Conservation (phyloP, 2,329 filamentous ascomycete species). For the Hyphodiscus sp. region DNA sequence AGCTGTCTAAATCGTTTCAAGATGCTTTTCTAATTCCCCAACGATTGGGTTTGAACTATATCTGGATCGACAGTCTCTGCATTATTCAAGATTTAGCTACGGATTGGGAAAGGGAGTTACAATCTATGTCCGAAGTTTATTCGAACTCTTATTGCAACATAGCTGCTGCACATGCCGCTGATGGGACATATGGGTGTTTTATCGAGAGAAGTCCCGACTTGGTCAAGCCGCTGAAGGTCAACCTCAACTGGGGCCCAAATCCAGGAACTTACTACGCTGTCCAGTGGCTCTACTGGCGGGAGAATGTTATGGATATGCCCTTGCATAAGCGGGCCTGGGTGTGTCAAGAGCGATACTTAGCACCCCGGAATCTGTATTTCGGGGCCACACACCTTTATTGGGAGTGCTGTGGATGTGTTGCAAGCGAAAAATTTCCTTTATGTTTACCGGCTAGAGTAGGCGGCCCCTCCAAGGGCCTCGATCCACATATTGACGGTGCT, state of each 20-base stretch:
- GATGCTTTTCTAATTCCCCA: conserved; percentile 2
- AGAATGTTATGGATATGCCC: not conserved
- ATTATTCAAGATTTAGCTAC: conserved; percentile 3
- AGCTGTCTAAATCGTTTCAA: conserved; percentile 6
- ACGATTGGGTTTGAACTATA: conserved; percentile 3
- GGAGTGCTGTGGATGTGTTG: conserved; percentile 11
- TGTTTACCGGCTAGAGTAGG: too few relatives aligned
- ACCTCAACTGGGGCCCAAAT: not conserved
- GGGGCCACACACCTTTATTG: conserved; percentile 18
- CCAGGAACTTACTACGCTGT: too few relatives aligned
- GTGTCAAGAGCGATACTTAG: conserved; percentile 17
- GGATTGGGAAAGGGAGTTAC: conserved; percentile 4
- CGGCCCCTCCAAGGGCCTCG: too few relatives aligned
- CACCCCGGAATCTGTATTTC: conserved; percentile 20
- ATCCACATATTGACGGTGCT: not conserved
- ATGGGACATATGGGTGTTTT: conserved; percentile 5
- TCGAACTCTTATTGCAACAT: conserved; percentile 1
- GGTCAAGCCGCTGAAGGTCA: not conserved
- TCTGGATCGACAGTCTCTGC: conserved; percentile 8
- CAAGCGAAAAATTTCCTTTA: not conserved
- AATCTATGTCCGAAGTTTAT: conserved; percentile 4
- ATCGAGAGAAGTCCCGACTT: not conserved
- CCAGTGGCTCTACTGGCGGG: too few relatives aligned
- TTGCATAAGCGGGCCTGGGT: conserved; percentile 18
- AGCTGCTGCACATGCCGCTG: conserved; percentile 1